A percentile compares a stretch with the other conserved stretches of the same genome.
Evolutionary conservation across 148 eudicot genomes (phyloP).

Genomic region (Diospyros lotus): DNA sequence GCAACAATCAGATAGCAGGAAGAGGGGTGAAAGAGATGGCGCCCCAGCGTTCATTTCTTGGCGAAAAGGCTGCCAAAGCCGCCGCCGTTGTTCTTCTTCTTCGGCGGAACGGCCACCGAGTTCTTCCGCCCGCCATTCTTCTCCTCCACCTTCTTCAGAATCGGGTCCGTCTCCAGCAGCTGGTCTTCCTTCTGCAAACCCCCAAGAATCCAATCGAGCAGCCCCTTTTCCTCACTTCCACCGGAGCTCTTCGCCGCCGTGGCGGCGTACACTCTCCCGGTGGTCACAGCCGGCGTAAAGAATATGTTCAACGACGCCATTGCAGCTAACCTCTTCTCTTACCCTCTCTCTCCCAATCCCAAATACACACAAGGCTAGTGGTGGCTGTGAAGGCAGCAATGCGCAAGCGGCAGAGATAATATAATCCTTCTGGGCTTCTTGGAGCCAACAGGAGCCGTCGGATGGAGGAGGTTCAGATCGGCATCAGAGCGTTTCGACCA

Average conservation of each 20-base stretch:
- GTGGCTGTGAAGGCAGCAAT: not conserved
- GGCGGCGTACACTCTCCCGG: constrained; percentile 37
- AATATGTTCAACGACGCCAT: constrained; percentile 62
- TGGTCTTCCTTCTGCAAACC: constrained; percentile 53
- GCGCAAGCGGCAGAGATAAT: constrained; percentile 5
- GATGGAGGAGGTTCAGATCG: constrained; percentile 21
- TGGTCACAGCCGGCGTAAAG: constrained; percentile 24
- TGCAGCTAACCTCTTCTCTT: not conserved
- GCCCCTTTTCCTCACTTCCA: constrained; percentile 51
- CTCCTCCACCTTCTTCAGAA: constrained; percentile 63
- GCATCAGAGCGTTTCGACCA: constrained; percentile 34
- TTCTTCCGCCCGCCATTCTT: constrained; percentile 35
- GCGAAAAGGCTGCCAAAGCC: constrained; percentile 70
- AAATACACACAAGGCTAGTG: not conserved
- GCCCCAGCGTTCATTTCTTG: constrained; percentile 30
- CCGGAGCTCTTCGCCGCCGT: constrained; percentile 39
- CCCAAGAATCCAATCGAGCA: constrained; percentile 53
- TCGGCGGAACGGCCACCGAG: constrained; percentile 37
- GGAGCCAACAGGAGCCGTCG: constrained; percentile 5
- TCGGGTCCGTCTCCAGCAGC: constrained; percentile 62
- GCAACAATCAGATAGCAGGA: not conserved
- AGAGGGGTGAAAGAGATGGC: not conserved
- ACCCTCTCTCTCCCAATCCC: not conserved
- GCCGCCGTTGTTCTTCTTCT: constrained; percentile 47
- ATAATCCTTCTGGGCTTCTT: not conserved